Evolutionary conservation across 2,329 filamentous ascomycete genomes (phyloP), one percentile per base, ranked within the genome.

Genomic region (Teratosphaeria destructans): DNA sequence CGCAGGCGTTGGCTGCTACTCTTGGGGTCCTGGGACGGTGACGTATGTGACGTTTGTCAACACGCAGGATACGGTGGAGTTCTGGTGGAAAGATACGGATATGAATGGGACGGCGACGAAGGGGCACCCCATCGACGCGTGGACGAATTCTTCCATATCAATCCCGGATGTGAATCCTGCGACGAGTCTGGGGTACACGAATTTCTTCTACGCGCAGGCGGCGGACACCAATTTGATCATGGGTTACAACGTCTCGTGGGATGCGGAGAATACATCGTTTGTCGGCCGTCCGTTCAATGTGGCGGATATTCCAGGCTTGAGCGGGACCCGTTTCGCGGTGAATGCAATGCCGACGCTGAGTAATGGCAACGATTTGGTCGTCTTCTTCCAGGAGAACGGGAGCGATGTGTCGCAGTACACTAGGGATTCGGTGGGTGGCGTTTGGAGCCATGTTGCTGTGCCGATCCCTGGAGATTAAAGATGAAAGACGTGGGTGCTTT

Each of bases 31-130:
- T 2, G 56, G 72, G 6, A 73, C 70, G 2, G 70, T 71, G 0
- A 73, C 73, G 8, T 78, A 79, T 61, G 37, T 43, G 12, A 77
- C 78, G 74, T 69, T 78, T 59, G 71, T 75, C 14, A 75, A 76
- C 59, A 59, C 68, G 12, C 39, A 73, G 5, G 73, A 76, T 60
- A 67, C 69, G 3, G 69, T 75, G 1, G 73, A 77, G 55, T 69
- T 78, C 35, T 76, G 70, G 64, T 78, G 77, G 76, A 76, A 74
- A 63, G 76, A 79, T 58, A 74, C 73, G 2, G 73, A 77, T 60
- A 69, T 65, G 5, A 75, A 65, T 5, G 56, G 66, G 3, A 61
- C 62, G 0, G 66, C 68, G 3, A 71, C 67, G 0, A 63, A 67
- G 5, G 39, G 59, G 0, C 76, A 77, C 55, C 75, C 74, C 0